Evolutionary conservation across 1,284 basidiomycete species (phyloP).

Genomic region (Phylloboletellus chloephorus): DNA sequence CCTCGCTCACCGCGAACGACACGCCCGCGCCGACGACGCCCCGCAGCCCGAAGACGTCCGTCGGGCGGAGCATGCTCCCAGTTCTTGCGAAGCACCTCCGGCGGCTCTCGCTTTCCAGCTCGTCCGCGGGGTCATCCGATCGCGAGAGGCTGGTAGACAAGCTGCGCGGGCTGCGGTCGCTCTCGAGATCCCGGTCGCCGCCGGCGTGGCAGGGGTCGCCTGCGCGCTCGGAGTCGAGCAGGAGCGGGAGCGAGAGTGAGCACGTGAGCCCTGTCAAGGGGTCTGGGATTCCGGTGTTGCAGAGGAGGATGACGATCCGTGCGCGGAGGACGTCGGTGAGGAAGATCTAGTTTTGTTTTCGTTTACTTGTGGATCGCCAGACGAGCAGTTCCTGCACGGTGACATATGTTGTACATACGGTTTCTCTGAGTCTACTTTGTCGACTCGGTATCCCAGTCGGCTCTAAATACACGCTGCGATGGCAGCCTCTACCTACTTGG

Average conservation of each 20-base stretch:
- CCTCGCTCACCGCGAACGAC: slow-evolving; percentile 20
- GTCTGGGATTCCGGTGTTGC: slow-evolving; percentile 28
- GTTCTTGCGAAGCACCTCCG: slow-evolving; percentile 24
- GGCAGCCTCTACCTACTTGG: too few relatives aligned
- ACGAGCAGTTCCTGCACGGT: not conserved
- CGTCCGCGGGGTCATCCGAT: slow-evolving; percentile 7
- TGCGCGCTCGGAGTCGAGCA: slow-evolving; percentile 14
- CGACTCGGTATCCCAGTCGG: not conserved
- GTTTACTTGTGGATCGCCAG: not conserved
- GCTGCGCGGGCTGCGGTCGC: slow-evolving; percentile 16
- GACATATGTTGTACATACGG: not conserved
- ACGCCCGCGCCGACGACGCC: slow-evolving; percentile 25
- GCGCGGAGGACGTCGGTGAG: slow-evolving; percentile 20
- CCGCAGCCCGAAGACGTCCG: slow-evolving; percentile 18
- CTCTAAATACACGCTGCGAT: not conserved
- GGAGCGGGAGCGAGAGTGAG: slow-evolving; percentile 18
- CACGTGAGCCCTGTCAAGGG: slow-evolving; percentile 22
- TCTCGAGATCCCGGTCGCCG: slow-evolving; percentile 16
- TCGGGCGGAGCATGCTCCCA: slow-evolving; percentile 28
- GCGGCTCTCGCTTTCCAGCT: slow-evolving; percentile 23
- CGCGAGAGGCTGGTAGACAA: slow-evolving; percentile 19
- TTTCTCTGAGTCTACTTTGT: too few relatives aligned
- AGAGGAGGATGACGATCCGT: slow-evolving; percentile 29
- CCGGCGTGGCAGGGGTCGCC: slow-evolving; percentile 19
- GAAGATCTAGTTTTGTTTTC: slow-evolving; percentile 10